phyloP scores from a whole-genome alignment of 768 basidiomycete species.

The Scleroderma citrinum region DNA sequence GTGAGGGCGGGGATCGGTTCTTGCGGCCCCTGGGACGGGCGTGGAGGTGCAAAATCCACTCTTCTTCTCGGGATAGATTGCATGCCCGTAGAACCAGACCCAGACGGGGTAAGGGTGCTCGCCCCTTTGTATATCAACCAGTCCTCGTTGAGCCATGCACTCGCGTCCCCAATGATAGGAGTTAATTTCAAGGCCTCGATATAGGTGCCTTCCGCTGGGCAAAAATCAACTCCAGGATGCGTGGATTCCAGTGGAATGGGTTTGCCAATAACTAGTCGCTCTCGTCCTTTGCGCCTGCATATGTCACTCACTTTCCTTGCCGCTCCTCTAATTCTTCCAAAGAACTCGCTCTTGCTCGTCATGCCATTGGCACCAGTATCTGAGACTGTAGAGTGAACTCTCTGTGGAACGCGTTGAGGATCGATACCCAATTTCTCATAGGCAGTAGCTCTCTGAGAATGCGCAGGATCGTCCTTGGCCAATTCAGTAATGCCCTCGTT shows the following conservation, averaged over 20 bases:
- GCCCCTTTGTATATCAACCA: conserved; percentile 24
- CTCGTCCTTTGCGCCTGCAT: conserved; percentile 33
- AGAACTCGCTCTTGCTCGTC: conserved; percentile 67
- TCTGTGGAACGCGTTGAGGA: conserved; percentile 44
- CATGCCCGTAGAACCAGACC: conserved; percentile 58
- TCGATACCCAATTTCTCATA: conserved; percentile 36
- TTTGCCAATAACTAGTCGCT: conserved; percentile 51
- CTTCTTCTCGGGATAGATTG: conserved; percentile 63
- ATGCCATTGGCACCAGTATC: conserved; percentile 40
- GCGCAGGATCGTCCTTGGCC: conserved; percentile 3
- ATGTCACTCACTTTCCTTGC: conserved; percentile 66
- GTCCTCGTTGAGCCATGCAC: conserved; percentile 39
- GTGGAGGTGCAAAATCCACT: conserved; percentile 63
- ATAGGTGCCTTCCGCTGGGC: conserved; percentile 28
- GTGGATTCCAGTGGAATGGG: conserved; percentile 39
- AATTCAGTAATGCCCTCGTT: conserved; percentile 17
- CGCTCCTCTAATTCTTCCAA: conserved; percentile 56
- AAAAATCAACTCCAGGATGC: conserved; percentile 12
- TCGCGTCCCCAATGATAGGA: conserved; percentile 14
- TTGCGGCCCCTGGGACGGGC: conserved; percentile 34
- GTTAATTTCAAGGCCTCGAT: conserved; percentile 25
- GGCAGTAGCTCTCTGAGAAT: conserved; percentile 9
- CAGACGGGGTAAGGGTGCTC: conserved; percentile 45
- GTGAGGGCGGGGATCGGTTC: conserved; percentile 14
- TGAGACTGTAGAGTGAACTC: conserved; percentile 30